Evolutionary conservation across 2,329 filamentous ascomycete genomes (phyloP).

Genomic region (Xylariomycetidae sp.): DNA sequence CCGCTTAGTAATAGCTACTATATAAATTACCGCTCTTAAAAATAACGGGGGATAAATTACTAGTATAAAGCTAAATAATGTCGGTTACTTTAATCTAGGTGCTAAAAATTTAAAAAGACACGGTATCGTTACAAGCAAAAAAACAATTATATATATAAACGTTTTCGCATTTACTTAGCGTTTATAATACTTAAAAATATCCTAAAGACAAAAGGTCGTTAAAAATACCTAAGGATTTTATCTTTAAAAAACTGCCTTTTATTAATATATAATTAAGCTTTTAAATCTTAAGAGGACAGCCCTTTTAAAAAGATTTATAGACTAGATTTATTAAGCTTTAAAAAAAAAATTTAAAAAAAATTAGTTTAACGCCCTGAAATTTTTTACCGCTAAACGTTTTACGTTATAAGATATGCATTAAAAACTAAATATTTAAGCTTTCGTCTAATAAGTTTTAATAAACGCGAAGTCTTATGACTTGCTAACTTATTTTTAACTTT

Average conservation of each 20-base stretch:
- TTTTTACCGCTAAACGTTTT: too few relatives aligned
- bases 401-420: too few relatives aligned
- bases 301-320: not conserved
- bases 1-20: too few relatives aligned
- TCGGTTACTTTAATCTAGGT: slow-evolving; percentile 1
- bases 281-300: not conserved
- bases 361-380: not conserved
- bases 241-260: not conserved
- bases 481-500: not conserved
- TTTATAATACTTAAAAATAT: not conserved
- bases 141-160: slow-evolving; percentile 1
- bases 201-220: not conserved
- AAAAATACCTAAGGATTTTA: not conserved
- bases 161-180: not conserved
- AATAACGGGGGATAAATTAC: too few relatives aligned
- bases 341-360: not conserved
- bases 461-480: slow-evolving; percentile 1
- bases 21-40: too few relatives aligned
- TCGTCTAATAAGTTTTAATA: not conserved
- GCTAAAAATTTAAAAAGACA: not conserved
- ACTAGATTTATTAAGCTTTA: not conserved
- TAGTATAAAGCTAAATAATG: not conserved
- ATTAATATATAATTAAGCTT: not conserved
- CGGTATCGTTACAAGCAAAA: not conserved
- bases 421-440: not conserved